A percentile compares a stretch with the other conserved stretches of the same genome.
phyloP scores from a whole-genome alignment of 108 stramenopile genomes.

The Chaetoceros muelleri region DNA sequence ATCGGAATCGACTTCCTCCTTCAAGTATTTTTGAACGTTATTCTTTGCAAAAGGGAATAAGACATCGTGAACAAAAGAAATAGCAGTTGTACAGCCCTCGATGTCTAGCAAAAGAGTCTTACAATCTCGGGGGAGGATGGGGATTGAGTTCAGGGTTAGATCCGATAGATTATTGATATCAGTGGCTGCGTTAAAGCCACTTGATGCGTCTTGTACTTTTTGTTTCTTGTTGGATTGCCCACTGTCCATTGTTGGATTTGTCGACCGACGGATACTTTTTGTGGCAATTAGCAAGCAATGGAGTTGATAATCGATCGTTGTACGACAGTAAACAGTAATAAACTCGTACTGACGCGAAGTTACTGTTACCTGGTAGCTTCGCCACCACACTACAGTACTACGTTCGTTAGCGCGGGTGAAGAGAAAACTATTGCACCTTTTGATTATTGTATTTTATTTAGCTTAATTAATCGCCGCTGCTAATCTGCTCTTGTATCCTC shows the following conservation, averaged over 20 bases:
- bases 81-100: constrained; percentile 89
- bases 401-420: too few relatives aligned
- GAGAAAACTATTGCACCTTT: too few relatives aligned
- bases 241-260: too few relatives aligned
- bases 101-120: constrained; percentile 85
- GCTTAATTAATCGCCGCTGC: too few relatives aligned
- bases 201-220: not conserved
- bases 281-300: too few relatives aligned
- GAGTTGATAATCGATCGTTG: too few relatives aligned
- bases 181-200: constrained; percentile 42
- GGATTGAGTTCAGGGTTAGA: constrained; percentile 33
- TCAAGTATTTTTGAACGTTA: constrained; percentile 34
- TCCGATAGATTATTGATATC: constrained; percentile 37
- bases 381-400: too few relatives aligned
- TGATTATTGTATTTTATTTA: too few relatives aligned
- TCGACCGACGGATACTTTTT: too few relatives aligned
- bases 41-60: constrained; percentile 57
- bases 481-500: not conserved
- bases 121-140: constrained; percentile 59
- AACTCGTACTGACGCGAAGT: too few relatives aligned
- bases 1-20: constrained; percentile 16
- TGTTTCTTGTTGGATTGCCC: not conserved
- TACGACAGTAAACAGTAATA: too few relatives aligned
- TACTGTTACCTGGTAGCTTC: too few relatives aligned
- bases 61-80: constrained; percentile 85